These are phyloP conservation scores for Coriolopsis trogii DNA, from an alignment of 1,284 basidiomycete species.

Conservation along the genomic window DNA sequence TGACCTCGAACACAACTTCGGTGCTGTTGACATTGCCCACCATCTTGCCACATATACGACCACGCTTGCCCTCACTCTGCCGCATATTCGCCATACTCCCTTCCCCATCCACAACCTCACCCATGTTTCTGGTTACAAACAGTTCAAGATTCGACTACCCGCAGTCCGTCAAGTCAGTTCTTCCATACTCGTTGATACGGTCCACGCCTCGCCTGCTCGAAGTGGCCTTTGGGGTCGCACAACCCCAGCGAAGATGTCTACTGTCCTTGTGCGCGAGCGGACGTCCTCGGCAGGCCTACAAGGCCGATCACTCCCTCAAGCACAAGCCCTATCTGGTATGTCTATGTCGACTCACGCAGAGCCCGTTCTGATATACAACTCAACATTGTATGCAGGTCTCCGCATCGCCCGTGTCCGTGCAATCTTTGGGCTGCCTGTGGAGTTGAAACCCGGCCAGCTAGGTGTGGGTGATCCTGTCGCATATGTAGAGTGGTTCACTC, in stretches of 20 bases:
- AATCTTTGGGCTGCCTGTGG: no score
- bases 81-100: background rate
- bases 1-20: background rate
- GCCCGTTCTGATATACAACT: no score
- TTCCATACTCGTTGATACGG: background rate
- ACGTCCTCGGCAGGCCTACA: no score
- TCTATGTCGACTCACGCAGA: no score
- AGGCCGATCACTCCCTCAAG: no score
- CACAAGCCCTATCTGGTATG: no score
- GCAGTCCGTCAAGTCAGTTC: constrained; percentile 4
- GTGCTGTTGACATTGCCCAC: background rate
- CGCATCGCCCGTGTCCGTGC: no score
- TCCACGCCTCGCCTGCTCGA: constrained; percentile 2
- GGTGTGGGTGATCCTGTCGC: no score
- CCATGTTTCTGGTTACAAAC: background rate
- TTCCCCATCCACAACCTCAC: background rate
- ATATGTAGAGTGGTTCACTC: no score
- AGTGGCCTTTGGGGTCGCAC: background rate
- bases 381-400: no score
- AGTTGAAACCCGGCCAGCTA: no score
- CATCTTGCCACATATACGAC: background rate
- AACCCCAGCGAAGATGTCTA: background rate
- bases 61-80: background rate
- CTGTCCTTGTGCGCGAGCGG: constrained; percentile 7
- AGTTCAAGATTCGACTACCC: constrained; percentile 3